phyloP scores from a whole-genome alignment of 1,284 basidiomycete species.

The Earliella scabrosa region DNA sequence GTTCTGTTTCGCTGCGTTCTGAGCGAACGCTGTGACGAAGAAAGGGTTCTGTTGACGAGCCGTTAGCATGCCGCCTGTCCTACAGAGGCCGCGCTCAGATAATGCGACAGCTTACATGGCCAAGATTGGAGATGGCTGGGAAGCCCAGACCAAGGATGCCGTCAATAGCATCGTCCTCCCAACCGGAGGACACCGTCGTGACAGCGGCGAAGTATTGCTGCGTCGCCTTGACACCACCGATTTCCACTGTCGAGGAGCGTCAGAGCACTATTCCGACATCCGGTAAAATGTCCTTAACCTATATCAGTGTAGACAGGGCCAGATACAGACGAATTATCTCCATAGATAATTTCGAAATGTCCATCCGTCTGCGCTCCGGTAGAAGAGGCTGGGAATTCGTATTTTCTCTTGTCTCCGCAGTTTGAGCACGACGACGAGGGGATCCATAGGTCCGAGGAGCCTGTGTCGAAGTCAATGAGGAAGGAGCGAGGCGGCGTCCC shows the following conservation, averaged over 20 bases:
- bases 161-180: conserved; percentile 25
- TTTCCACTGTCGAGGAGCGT: conserved; percentile 24
- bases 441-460: conserved; percentile 46
- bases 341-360: conserved; percentile 43
- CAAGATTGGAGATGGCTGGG: conserved; percentile 26
- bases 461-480: conserved; percentile 32
- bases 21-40: conserved; percentile 47
- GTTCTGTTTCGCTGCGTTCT: conserved; percentile 39
- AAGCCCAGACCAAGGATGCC: conserved; percentile 35
- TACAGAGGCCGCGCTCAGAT: no score
- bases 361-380: conserved; percentile 28
- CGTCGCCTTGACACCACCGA: conserved; percentile 25
- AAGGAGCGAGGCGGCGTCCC: conserved; percentile 24
- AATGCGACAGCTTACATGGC: no score
- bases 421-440: conserved; percentile 39
- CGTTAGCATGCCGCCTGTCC: no score
- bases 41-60: conserved; percentile 29
- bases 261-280: neutral
- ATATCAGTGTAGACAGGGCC: conserved; percentile 46
- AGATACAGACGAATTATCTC: conserved; percentile 43
- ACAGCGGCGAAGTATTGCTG: conserved; percentile 31
- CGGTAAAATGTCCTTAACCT: conserved; percentile 5
- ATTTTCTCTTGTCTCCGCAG: conserved; percentile 38
- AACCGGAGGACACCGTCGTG: conserved; percentile 21
- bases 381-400: conserved; percentile 35